Percentiles rank a stretch among this genome's conserved stretches.
phyloP scores from a whole-genome alignment of 768 basidiomycete species.

The Amyloporia xantha region DNA sequence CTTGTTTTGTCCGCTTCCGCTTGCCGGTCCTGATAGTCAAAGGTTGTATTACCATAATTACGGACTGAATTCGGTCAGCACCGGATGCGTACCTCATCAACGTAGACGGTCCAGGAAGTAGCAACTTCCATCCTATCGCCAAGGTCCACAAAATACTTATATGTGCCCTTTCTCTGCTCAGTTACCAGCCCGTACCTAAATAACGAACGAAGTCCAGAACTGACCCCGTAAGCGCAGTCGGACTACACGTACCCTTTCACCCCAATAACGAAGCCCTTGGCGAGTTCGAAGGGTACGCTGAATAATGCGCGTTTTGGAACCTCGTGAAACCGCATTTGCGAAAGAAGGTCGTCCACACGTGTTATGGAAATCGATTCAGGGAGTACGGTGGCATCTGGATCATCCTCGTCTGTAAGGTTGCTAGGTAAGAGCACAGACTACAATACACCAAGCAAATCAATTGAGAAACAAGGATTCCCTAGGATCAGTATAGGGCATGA shows the following conservation, averaged over 20 bases:
- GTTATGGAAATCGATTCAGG: conserved; percentile 69
- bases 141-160: conserved; percentile 78
- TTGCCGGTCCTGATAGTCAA: conserved; percentile 28
- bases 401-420: conserved; percentile 45
- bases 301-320: conserved; percentile 79
- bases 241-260: conserved; percentile 60
- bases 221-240: background rate
- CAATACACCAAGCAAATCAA: background rate
- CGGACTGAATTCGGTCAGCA: background rate
- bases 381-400: conserved; percentile 40
- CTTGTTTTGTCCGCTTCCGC: conserved; percentile 29
- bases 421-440: conserved; percentile 59
- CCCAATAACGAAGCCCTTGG: conserved; percentile 66
- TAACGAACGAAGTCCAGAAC: background rate
- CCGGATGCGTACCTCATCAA: conserved; percentile 58
- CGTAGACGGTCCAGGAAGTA: conserved; percentile 58
- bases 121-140: conserved; percentile 77
- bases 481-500: background rate
- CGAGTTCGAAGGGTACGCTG: conserved; percentile 75
- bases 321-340: conserved; percentile 78
- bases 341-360: conserved; percentile 69
- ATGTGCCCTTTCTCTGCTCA: conserved; percentile 77
- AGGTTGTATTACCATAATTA: background rate
- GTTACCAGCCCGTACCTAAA: conserved; percentile 81
- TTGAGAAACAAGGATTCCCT: background rate